Percentiles rank a stretch among this genome's conserved stretches.
Evolutionary conservation across 2,329 filamentous ascomycete genomes (phyloP).

Genomic region (Alternaria alternata): DNA sequence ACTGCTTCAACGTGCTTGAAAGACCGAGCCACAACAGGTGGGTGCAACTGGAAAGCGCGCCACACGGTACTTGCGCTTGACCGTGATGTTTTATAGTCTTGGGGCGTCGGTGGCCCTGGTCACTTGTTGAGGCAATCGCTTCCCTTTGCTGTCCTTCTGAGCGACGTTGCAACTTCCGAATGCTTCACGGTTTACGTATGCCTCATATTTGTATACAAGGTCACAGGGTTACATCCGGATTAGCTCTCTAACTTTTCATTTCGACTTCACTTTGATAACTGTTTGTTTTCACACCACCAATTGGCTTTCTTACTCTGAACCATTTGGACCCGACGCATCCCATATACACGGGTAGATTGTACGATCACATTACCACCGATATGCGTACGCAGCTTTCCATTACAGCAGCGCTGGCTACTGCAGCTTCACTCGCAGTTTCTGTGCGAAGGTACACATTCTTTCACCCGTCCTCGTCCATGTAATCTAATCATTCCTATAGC

Average conservation of each 20-base stretch:
- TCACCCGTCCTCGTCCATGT: neutral
- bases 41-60: neutral
- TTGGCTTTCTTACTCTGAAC: neutral
- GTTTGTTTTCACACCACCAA: neutral
- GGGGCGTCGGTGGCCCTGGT: neutral
- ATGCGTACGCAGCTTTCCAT: slow-evolving; percentile 22
- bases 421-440: slow-evolving; percentile 18
- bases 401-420: slow-evolving; percentile 19
- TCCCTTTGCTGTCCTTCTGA: neutral
- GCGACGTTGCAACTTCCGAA: neutral
- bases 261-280: neutral
- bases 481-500: slow-evolving; percentile 2
- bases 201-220: neutral
- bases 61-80: neutral
- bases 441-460: slow-evolving; percentile 26
- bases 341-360: neutral
- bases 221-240: neutral
- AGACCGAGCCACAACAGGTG: neutral
- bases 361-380: neutral
- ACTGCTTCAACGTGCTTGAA: neutral
- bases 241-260: neutral
- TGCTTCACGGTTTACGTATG: neutral
- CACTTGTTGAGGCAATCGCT: neutral
- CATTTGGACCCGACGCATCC: neutral
- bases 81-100: no score